Percentiles rank a stretch among this genome's conserved stretches.
phyloP scores from a whole-genome alignment of 495 filamentous ascomycete species.

The Penicillium goetzii region DNA sequence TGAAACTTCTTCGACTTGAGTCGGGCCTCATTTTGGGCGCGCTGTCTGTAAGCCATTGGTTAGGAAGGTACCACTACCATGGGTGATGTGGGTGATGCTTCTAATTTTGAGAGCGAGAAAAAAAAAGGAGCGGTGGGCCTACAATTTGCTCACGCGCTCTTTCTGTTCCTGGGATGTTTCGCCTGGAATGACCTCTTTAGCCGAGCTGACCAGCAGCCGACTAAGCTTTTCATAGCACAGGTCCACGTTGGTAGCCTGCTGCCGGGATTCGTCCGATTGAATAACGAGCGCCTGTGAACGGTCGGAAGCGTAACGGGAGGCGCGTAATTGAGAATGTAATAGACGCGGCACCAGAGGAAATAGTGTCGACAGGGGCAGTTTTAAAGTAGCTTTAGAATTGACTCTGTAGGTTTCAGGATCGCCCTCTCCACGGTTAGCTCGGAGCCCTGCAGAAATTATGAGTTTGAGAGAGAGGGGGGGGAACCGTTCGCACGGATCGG shows the following conservation, averaged over 20 bases:
- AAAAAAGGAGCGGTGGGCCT: constrained; percentile 36
- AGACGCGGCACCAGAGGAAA: constrained; percentile 66
- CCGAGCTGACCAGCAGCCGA: constrained; percentile 58
- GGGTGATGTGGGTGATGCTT: neutral
- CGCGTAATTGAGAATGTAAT: constrained; percentile 63
- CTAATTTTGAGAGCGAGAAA: neutral
- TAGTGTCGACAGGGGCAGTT: constrained; percentile 60
- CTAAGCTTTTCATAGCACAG: constrained; percentile 67
- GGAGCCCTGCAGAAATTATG: constrained; percentile 12
- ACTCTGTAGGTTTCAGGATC: constrained; percentile 58
- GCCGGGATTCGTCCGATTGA: constrained; percentile 68
- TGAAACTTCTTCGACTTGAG: constrained; percentile 76
- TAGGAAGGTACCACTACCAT: neutral
- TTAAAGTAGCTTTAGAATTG: constrained; percentile 88
- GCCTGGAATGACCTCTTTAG: constrained; percentile 59
- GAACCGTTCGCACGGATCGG: constrained; percentile 18
- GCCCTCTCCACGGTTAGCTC: constrained; percentile 8
- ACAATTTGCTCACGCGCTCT: constrained; percentile 66
- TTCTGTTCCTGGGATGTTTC: constrained; percentile 64
- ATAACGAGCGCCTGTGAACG: constrained; percentile 66
- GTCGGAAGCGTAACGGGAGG: constrained; percentile 70
- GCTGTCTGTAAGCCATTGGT: constrained; percentile 56
- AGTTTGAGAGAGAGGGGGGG: neutral
- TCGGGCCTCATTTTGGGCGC: constrained; percentile 69
- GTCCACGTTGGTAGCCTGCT: constrained; percentile 66